Evolutionary conservation across 1,284 basidiomycete species (phyloP), one percentile per base, ranked within the genome.

Genomic region (Xerocomus minutiporus): DNA sequence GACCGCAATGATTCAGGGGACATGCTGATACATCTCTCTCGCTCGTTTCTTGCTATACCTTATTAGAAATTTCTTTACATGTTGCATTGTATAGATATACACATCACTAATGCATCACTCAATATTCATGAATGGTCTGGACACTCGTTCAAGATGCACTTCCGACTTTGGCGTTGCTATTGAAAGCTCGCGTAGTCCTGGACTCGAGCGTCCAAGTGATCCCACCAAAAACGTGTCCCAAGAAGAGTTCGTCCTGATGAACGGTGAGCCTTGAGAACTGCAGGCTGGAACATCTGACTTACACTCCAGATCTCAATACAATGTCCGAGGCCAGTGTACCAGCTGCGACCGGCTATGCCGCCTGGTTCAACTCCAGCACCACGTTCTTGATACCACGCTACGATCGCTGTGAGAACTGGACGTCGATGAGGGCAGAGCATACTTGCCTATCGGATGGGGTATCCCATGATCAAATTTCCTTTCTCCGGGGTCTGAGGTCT

Each of bases 251-350:
- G 54, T 84, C 73, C 72, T 80, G 57, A n/a, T 17, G 36, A 46
- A 23, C 13, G 31, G 48, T 54, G 45, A 57, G 48, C n/a, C 9
- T 4, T 3, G 28, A 39, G 47, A 36, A 38, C 12, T 23, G 17
- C 8, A 23, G 5, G 17, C 20, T 47, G 15, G 20, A 26, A 38
- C 13, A 9, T 9, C 12, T 15, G 26, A 65, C 73, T 51, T 47
- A 75, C 79, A 63, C 70, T 65, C 80, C 80, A 81, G 1, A 78
- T 85, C 55, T 79, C 75, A 56, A 76, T 78, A 46, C 77, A 67
- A 61, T 88, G 86, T 7, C 86, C 86, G 5, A 88, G 74, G 40
- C 80, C 74, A 2, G 86, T 87, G 66, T 83, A 88, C 73, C 82
- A 88, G 53, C 82, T 83, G 36, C 85, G 73, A 23, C 85, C 86